Conservation (phyloP, 306 rosid genomes). For the Glycine latifolia region DNA sequence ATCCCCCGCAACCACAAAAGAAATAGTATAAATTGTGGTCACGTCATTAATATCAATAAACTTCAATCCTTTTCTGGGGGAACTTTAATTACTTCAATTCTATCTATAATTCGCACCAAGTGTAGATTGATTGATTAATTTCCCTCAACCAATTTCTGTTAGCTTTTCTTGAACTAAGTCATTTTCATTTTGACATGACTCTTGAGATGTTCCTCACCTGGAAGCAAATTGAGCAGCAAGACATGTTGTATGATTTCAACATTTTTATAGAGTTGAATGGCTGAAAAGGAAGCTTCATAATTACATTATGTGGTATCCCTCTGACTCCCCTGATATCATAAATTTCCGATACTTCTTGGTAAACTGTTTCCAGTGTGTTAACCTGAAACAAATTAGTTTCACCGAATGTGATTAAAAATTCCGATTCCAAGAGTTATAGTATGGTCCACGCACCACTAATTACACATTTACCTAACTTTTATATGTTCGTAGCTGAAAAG, state of each 20-base stretch:
- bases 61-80: background rate
- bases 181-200: background rate
- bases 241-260: constrained; percentile 22
- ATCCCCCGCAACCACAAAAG: background rate
- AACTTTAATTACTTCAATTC: constrained; percentile 15
- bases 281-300: constrained; percentile 47
- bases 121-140: background rate
- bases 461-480: background rate
- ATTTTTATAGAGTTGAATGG: constrained; percentile 42
- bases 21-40: background rate
- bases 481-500: constrained; percentile 22
- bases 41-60: background rate
- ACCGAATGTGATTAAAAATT: constrained; percentile 16
- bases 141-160: constrained; percentile 21
- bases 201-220: constrained; percentile 47
- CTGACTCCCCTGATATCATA: constrained; percentile 35
- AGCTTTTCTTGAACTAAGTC: background rate
- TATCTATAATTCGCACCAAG: background rate
- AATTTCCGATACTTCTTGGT: constrained; percentile 49
- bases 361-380: constrained; percentile 37
- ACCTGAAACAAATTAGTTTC: constrained; percentile 44
- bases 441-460: background rate
- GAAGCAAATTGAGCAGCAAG: constrained; percentile 58
- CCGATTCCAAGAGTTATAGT: background rate
- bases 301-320: constrained; percentile 43